These are phyloP conservation scores for Vitis rotundifolia DNA, from an alignment of 164 flowering plant species.

Conservation along the genomic window DNA sequence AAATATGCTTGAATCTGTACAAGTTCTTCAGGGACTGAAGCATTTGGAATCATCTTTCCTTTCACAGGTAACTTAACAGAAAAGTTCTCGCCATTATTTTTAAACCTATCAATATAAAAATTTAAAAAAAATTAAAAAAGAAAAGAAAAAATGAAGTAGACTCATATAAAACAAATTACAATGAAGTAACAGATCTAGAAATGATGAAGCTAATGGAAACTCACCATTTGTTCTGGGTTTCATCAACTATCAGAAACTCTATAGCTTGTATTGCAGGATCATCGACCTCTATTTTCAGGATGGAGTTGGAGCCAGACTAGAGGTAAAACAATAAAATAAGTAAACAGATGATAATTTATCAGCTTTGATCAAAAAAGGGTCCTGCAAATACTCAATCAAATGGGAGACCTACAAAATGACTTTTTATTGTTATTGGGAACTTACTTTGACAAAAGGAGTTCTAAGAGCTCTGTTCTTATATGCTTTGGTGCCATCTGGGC, in stretches of 20 bases:
- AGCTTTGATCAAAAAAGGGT: neutral
- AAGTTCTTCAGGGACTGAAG: constrained; percentile 89
- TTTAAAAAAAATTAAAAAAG: neutral
- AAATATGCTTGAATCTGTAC: constrained; percentile 93
- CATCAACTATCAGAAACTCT: constrained; percentile 86
- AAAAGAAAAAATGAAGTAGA: neutral
- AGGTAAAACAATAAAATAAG: constrained; percentile 9
- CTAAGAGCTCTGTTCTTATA: constrained; percentile 84
- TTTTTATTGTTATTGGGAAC: constrained; percentile 11
- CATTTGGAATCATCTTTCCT: constrained; percentile 28
- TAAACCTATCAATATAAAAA: constrained; percentile 53
- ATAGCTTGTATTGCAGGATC: constrained; percentile 78
- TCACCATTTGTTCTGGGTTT: constrained; percentile 69
- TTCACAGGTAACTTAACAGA: constrained; percentile 44
- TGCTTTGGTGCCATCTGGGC: constrained; percentile 71
- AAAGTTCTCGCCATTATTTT: constrained; percentile 77
- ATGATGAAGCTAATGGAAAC: constrained; percentile 12
- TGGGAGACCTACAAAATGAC: neutral
- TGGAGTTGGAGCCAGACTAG: constrained; percentile 70
- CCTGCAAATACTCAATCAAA: neutral
- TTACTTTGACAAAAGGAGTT: constrained; percentile 77
- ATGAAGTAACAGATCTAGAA: neutral
- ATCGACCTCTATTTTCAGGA: constrained; percentile 70
- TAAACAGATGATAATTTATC: neutral
- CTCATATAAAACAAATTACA: neutral